phyloP scores from a whole-genome alignment of 2,329 filamentous ascomycete genomes.

The Aspergillus glaucus region DNA sequence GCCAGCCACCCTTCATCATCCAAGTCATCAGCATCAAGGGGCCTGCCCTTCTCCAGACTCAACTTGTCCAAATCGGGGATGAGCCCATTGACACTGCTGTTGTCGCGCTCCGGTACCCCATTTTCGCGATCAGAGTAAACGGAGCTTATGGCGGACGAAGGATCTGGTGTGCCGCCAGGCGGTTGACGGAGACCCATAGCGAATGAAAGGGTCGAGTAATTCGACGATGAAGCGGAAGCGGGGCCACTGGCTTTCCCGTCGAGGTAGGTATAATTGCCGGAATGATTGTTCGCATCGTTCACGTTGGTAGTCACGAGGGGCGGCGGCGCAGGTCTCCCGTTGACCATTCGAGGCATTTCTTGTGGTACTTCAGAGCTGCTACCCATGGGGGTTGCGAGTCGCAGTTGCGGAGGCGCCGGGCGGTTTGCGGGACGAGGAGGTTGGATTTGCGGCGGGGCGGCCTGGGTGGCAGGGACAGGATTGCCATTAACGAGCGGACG shows the following conservation, averaged over 20 bases:
- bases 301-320: conserved; percentile 62
- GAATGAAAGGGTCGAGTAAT: conserved; percentile 77
- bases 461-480: conserved; percentile 29
- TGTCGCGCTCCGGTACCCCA: conserved; percentile 72
- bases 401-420: conserved; percentile 69
- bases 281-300: conserved; percentile 75
- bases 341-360: conserved; percentile 53
- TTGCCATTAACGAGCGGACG: conserved; percentile 58
- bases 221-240: conserved; percentile 78
- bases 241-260: conserved; percentile 74
- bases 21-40: conserved; percentile 84
- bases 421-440: conserved; percentile 36
- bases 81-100: conserved; percentile 72
- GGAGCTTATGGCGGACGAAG: conserved; percentile 80
- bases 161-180: conserved; percentile 65
- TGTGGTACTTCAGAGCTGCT: conserved; percentile 63
- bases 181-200: conserved; percentile 62
- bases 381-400: conserved; percentile 83
- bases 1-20: conserved; percentile 95
- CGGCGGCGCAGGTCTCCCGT: conserved; percentile 51
- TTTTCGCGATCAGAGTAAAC: conserved; percentile 75
- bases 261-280: conserved; percentile 72
- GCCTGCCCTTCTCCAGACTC: conserved; percentile 72
- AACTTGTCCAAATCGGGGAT: conserved; percentile 73
- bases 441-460: conserved; percentile 28